Evolutionary conservation across 2,329 filamentous ascomycete genomes (phyloP), one percentile per base, ranked within the genome.

Genomic region (Macrophomina phaseolina): DNA sequence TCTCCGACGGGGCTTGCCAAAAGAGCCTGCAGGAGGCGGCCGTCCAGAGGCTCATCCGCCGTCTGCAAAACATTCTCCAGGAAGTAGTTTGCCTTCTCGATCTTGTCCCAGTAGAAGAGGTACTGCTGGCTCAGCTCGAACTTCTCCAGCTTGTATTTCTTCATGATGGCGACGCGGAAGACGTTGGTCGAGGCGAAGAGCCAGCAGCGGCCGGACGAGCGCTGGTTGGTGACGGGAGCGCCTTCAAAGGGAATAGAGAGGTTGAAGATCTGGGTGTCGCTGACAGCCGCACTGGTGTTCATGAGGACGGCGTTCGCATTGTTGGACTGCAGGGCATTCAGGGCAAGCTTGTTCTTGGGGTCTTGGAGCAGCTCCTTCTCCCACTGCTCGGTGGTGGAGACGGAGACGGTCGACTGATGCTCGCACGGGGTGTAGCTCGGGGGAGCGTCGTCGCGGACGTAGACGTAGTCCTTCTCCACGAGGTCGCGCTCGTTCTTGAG

Each of bases 101-200:
- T 87, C 81, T 97, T 97, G 78, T 97, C 93, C 90, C 91, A 96
- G 84, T 93, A 97, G 81, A 94, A 97, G 4, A 97, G 85, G 74
- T 96, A 96, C 1, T 90, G 85, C 79, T 97, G 93, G 36, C 90
- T 93, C n/a, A 97, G 84, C 82, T 97, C 91, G 73, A 97, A 96
- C 64, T 86, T 83, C 55, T 89, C 86, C 23, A 97, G 86, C 69
- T 89, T 87, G 78, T 96, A 91, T 73, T 90, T 90, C 79, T 91
- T 90, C 90, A 95, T 94, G 55, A 97, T 83, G 0, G 92, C 90
- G n/a, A 97, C 86, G 34, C 93, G 90, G 80, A 97, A 95, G 66
- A 96, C 89, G 72, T 97, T 97, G n/a, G 92, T 95, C 4, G 91
- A 88, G 0, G 93, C 93, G 72, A 97, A 97, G 69, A 97, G 87